These are phyloP conservation scores for Ceratocystis colombiana DNA, from an alignment of 2,329 filamentous ascomycete species.

Conservation along the genomic window DNA sequence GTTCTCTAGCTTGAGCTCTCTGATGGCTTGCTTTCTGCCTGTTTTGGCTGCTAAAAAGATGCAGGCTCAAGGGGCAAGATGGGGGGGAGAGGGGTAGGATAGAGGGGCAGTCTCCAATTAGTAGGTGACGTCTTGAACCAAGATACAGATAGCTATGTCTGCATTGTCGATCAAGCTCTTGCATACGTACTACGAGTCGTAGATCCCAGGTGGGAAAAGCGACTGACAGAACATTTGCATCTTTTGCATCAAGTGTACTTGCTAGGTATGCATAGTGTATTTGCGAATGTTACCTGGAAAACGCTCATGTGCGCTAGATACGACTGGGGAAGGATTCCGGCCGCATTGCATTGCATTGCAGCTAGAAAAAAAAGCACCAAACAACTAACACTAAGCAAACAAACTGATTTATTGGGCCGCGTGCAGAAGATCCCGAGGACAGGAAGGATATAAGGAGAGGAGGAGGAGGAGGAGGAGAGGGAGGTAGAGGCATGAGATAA, in stretches of 20 bases:
- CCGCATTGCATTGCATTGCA: slow-evolving; percentile 6
- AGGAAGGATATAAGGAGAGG: not conserved
- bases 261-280: not conserved
- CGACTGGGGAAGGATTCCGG: slow-evolving; percentile 2
- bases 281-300: not conserved
- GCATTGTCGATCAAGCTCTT: slow-evolving; percentile 13
- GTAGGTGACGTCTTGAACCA: slow-evolving; percentile 8
- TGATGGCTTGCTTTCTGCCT: not conserved
- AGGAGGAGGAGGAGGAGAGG: not conserved
- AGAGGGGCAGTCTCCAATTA: not conserved
- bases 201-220: not conserved
- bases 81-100: not conserved
- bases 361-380: not conserved
- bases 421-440: not conserved
- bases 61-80: not conserved
- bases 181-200: not conserved
- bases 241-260: not conserved
- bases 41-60: not conserved
- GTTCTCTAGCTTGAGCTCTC: not conserved
- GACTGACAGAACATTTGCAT: not conserved
- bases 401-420: not conserved
- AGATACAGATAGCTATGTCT: slow-evolving; percentile 1
- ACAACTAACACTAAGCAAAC: not conserved
- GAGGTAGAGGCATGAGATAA: not conserved
- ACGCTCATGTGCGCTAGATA: not conserved